Evolutionary conservation across 257 asterid species (phyloP).

Genomic region (Vinca minor): DNA sequence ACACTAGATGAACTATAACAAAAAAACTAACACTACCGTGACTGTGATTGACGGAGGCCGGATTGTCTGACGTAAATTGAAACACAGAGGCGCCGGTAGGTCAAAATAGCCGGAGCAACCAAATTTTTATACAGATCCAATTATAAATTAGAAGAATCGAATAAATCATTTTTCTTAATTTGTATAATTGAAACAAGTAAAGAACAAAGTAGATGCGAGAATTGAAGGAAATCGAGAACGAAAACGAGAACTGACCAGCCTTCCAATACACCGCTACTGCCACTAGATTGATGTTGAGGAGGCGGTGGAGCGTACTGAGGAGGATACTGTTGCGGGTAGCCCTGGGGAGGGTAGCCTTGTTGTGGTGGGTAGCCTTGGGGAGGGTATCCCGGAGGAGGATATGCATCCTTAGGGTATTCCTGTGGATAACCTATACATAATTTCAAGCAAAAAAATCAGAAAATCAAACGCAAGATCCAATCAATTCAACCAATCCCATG

Average conservation of each 20-base stretch:
- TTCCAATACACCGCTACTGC: constrained; percentile 22
- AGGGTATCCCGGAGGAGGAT: constrained; percentile 45
- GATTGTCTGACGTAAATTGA: too few species aligned
- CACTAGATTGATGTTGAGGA: constrained; percentile 22
- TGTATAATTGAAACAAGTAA: background rate
- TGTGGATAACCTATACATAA: constrained; percentile 35
- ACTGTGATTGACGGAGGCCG: background rate
- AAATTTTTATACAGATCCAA: background rate
- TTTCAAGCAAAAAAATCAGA: background rate
- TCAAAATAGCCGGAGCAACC: background rate
- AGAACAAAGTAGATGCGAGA: background rate
- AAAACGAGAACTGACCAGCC: constrained; percentile 30
- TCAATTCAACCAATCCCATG: background rate
- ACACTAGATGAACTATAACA: too few species aligned
- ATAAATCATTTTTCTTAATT: background rate
- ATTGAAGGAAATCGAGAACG: too few species aligned
- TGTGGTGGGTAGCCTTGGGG: constrained; percentile 34
- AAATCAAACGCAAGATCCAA: constrained; percentile 11
- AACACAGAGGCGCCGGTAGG: background rate
- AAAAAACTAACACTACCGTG: too few species aligned
- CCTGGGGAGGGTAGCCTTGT: constrained; percentile 24
- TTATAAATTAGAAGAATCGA: background rate
- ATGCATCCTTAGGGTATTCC: constrained; percentile 30
- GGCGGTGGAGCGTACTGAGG: constrained; percentile 44
- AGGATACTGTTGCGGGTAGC: constrained; percentile 33